Conservation (phyloP, 352 stramenopile genomes). For the Globisporangium barbulae region DNA sequence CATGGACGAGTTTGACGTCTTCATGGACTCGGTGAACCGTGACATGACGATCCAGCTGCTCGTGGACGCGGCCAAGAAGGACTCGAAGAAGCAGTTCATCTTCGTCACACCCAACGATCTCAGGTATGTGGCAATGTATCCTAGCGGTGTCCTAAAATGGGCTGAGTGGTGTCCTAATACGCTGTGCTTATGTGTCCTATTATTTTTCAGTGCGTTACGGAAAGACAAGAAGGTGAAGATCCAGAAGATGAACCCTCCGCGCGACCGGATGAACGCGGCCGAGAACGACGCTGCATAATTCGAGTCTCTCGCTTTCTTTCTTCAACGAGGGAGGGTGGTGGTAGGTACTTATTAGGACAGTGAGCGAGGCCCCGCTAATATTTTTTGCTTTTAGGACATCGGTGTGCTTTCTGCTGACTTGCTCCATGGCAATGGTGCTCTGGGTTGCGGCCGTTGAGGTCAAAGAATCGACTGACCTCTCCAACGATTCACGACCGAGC, state of each 20-base stretch:
- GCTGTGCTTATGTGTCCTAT: constrained; percentile 9
- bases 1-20: constrained; percentile 99
- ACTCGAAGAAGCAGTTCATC: constrained; percentile 84
- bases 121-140: constrained; percentile 43
- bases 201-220: constrained; percentile 44
- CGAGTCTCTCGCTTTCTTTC: background rate
- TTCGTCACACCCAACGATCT: constrained; percentile 88
- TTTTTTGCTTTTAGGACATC: background rate
- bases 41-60: constrained; percentile 95
- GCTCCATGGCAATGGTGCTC: too few species aligned
- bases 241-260: constrained; percentile 85
- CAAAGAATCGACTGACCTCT: too few species aligned
- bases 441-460: too few species aligned
- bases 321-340: background rate
- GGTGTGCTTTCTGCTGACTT: background rate
- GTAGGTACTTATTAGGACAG: constrained; percentile 4
- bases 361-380: background rate
- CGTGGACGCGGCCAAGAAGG: constrained; percentile 81
- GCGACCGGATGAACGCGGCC: constrained; percentile 65
- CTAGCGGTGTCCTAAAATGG: background rate
- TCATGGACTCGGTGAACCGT: constrained; percentile 97
- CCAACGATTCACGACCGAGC: too few species aligned
- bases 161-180: background rate
- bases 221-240: constrained; percentile 82
- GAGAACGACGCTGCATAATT: constrained; percentile 9